Percentiles rank a stretch among this genome's conserved stretches.
Evolutionary conservation across 495 filamentous ascomycete species (phyloP).

Genomic region (Hypoxylon trugodes): DNA sequence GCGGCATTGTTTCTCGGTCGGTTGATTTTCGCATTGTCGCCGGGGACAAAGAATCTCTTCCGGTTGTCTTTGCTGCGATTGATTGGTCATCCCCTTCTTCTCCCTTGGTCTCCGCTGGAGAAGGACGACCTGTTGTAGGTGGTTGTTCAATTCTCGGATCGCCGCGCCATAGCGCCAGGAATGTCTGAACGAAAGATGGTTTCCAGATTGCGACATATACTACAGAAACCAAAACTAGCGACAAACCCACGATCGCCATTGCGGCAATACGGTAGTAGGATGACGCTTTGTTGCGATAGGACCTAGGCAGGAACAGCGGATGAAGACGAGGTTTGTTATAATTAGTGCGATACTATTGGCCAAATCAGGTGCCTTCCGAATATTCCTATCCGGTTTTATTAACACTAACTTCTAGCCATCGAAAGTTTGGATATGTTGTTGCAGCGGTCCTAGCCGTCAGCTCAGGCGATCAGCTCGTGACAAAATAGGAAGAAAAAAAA

Average conservation of each 20-base stretch:
- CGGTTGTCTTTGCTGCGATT: neutral
- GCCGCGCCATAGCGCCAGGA: slow-evolving; percentile 36
- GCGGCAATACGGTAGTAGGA: neutral
- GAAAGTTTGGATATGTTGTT: slow-evolving; percentile 29
- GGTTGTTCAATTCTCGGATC: slow-evolving; percentile 40
- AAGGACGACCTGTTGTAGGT: slow-evolving; percentile 35
- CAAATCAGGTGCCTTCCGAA: neutral
- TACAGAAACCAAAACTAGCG: slow-evolving; percentile 62
- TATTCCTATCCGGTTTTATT: neutral
- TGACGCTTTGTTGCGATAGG: neutral
- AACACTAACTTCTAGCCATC: neutral
- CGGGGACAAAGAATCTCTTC: neutral
- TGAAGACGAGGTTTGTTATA: neutral
- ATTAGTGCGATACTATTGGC: neutral
- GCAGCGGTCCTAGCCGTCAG: slow-evolving; percentile 20
- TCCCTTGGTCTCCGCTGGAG: neutral
- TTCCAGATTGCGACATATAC: slow-evolving; percentile 59
- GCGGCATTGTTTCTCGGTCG: slow-evolving; percentile 26
- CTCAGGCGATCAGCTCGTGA: slow-evolving; percentile 15
- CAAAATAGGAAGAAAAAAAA: neutral
- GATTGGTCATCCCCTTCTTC: slow-evolving; percentile 8
- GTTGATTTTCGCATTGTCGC: neutral
- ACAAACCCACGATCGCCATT: slow-evolving; percentile 63
- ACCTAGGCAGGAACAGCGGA: neutral
- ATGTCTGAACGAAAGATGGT: slow-evolving; percentile 49